A percentile compares a stretch with the other conserved stretches of the same genome.
Conservation (phyloP, 371 early-diverging fungal genomes). For the Encephalitozoon cuniculi region DNA sequence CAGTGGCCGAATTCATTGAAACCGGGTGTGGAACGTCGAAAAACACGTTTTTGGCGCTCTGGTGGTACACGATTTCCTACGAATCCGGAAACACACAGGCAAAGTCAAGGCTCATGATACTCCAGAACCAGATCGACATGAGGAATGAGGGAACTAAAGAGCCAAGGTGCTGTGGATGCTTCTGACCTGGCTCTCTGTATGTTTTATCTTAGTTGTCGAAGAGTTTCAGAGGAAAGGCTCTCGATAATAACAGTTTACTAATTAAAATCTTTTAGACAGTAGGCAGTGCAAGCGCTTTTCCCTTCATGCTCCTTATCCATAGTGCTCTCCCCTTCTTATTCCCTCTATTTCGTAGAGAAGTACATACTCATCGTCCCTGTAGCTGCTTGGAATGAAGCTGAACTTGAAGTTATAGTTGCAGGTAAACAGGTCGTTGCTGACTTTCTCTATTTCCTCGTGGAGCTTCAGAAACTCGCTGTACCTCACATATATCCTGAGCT, state of each 20-base stretch:
- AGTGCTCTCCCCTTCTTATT: not conserved
- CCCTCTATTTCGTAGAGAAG: constrained; percentile 22
- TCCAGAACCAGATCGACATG: constrained; percentile 16
- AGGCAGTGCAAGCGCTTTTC: not conserved
- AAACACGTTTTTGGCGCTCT: constrained; percentile 43
- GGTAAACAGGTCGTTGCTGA: not conserved
- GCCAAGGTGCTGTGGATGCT: not conserved
- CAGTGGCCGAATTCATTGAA: constrained; percentile 46
- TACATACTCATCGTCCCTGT: constrained; percentile 13
- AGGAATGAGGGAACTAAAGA: constrained; percentile 25
- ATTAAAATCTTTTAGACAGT: constrained; percentile 9
- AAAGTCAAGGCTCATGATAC: constrained; percentile 1
- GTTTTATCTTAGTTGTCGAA: not conserved
- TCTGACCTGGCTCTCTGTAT: not conserved
- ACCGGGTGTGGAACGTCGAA: constrained; percentile 37
- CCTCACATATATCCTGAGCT: constrained; percentile 15
- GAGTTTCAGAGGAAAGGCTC: not conserved
- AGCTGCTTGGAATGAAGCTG: constrained; percentile 6
- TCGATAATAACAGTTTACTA: not conserved
- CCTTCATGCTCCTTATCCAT: not conserved
- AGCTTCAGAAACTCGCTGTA: constrained; percentile 24
- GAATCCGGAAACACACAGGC: constrained; percentile 35
- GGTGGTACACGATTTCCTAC: constrained; percentile 59
- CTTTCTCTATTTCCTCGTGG: not conserved
- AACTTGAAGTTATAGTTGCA: constrained; percentile 17